Conservation (phyloP, 2,329 filamentous ascomycete genomes). For the Calonectria ilicicola region DNA sequence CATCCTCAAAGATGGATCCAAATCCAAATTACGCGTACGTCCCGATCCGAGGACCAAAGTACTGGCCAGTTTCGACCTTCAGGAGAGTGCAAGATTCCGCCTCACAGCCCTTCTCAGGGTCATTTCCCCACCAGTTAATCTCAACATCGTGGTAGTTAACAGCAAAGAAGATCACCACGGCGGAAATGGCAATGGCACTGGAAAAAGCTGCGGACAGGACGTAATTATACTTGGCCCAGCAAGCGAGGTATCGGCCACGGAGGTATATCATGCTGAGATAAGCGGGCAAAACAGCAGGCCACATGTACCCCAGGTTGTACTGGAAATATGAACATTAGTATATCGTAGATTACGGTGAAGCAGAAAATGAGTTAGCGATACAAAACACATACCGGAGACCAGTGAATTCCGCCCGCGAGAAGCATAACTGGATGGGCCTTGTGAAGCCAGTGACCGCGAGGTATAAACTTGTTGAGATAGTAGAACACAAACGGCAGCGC, state of each 20-base stretch:
- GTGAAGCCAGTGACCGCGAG: conserved; percentile 49
- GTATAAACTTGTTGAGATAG: conserved; percentile 48
- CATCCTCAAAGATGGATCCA: background rate
- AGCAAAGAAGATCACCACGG: conserved; percentile 63
- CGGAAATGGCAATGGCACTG: conserved; percentile 59
- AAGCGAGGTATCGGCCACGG: conserved; percentile 55
- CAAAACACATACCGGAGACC: conserved; percentile 46
- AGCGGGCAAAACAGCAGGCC: conserved; percentile 60
- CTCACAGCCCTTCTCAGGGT: conserved; percentile 43
- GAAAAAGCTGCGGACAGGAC: conserved; percentile 61
- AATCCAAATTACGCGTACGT: conserved; percentile 19
- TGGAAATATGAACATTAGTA: background rate
- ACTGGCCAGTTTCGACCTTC: conserved; percentile 41
- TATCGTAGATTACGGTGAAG: too few species aligned
- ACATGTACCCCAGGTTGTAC: conserved; percentile 60
- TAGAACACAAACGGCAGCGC: conserved; percentile 52
- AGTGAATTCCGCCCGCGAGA: conserved; percentile 54
- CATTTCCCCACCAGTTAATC: conserved; percentile 61
- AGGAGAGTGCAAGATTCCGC: conserved; percentile 36
- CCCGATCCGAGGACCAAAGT: conserved; percentile 43
- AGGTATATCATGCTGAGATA: conserved; percentile 61
- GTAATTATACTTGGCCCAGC: conserved; percentile 65
- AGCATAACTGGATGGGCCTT: conserved; percentile 59
- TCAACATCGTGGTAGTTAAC: conserved; percentile 53
- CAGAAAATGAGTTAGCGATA: background rate